A percentile compares a stretch with the other conserved stretches of the same genome.
Conservation (phyloP, 148 eudicot genomes). For the Fagopyrum tataricum region DNA sequence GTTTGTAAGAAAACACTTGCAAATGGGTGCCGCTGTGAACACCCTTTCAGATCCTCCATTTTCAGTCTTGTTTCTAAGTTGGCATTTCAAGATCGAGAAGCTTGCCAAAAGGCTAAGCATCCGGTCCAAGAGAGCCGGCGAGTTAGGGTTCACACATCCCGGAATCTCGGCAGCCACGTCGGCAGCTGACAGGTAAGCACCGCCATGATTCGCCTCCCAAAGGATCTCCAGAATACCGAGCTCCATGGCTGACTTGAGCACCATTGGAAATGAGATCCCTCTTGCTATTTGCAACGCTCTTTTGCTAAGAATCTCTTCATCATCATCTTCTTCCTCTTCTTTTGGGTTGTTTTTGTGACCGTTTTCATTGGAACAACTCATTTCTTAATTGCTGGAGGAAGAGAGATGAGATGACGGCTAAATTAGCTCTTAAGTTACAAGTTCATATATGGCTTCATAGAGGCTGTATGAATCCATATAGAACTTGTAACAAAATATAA, state of each 20-base stretch:
- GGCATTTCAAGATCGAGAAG: conserved; percentile 16
- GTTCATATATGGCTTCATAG: too few relatives aligned
- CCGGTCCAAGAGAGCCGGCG: conserved; percentile 17
- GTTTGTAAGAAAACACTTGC: conserved; percentile 15
- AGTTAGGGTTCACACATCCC: conserved; percentile 17
- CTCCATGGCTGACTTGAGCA: conserved; percentile 17
- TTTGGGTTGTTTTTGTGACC: not conserved
- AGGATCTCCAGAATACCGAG: conserved; percentile 23
- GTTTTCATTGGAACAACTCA: not conserved
- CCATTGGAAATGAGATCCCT: conserved; percentile 11
- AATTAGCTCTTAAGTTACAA: too few relatives aligned
- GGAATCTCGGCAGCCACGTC: conserved; percentile 21
- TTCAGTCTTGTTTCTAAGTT: not conserved
- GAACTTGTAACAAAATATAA: too few relatives aligned
- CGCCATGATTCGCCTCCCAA: conserved; percentile 12
- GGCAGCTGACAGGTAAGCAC: conserved; percentile 6
- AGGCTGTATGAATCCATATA: too few relatives aligned
- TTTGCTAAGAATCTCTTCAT: not conserved
- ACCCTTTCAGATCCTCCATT: too few relatives aligned
- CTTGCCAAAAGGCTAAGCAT: conserved; percentile 24
- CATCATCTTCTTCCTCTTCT: not conserved
- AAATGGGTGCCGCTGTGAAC: conserved; percentile 20
- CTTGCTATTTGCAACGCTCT: conserved; percentile 5
- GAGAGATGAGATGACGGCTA: not conserved
- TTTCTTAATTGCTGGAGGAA: not conserved